Evolutionary conservation across 139 green algal species (phyloP), one percentile per base, ranked within the genome.

Genomic region (Closterium sp.): DNA sequence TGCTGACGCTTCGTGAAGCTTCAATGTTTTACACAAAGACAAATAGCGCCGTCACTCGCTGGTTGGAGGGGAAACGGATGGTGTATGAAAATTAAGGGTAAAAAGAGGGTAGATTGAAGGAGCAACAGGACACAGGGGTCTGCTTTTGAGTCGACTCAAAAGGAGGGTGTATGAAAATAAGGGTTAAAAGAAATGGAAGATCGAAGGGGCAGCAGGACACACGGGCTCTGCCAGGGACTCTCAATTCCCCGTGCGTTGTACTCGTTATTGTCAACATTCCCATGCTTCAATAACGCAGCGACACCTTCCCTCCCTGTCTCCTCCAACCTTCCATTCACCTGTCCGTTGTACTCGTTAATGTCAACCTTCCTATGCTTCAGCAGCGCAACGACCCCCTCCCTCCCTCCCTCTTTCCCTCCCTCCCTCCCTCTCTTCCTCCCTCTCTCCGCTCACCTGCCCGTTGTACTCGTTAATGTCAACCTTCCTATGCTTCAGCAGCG

Each of bases 1-100:
- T 88, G 25, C 2, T 30, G 33, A 91, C 35, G 35, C 88, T 43
- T 38, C 88, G 21, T 1, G 35, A 32, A 1, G 33, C 28, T 6
- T 91, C 88, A 55, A 87, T 88, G 88, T 43, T 16, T 8, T 91
- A 91, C 16, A 91, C 88, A 12, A 36, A 36, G 3, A 92, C 81
- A 4, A 89, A 84, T 1, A 92, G 16, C 1, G 89, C 33, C 6
- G 89, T 89, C 4, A 92, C 9, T 31, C 89, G 81, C 12, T 92
- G 88, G 1, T 36, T 89, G 3, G 28, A 4, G 25, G 30, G 28
- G 30, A 3, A n/a, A n/a, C n/a, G n/a, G n/a, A n/a, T n/a, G n/a
- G n/a, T n/a, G n/a, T n/a, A n/a, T n/a, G n/a, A n/a, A n/a, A n/a
- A n/a, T n/a, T n/a, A n/a, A n/a, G 35, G 35, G 30, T 4, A 31